Conservation (phyloP, 164 flowering plant species). For the Cinnamomum chago region DNA sequence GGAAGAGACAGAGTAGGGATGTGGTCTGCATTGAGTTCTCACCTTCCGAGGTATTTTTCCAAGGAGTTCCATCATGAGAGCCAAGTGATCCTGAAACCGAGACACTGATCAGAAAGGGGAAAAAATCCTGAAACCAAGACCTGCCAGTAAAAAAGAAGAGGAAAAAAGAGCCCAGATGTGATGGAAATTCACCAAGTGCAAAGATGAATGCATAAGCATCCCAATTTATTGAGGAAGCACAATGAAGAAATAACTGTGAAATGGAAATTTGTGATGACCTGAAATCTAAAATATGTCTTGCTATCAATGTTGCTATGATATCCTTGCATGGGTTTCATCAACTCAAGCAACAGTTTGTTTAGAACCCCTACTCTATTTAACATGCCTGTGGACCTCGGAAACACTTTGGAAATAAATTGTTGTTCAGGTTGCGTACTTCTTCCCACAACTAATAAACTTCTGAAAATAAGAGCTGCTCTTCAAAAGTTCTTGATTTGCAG, state of each 20-base stretch:
- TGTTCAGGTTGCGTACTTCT: background rate
- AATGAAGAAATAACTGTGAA: background rate
- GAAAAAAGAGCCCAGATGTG: background rate
- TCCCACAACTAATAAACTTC: background rate
- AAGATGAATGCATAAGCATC: background rate
- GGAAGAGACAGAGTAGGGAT: background rate
- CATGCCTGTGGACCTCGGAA: background rate
- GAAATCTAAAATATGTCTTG: background rate
- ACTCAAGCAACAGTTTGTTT: background rate
- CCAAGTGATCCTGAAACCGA: slow-evolving; percentile 84
- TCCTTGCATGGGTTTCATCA: background rate
- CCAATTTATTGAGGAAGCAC: background rate
- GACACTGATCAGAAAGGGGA: background rate
- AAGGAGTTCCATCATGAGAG: slow-evolving; percentile 93
- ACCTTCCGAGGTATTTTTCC: slow-evolving; percentile 98
- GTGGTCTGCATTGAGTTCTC: slow-evolving; percentile 3
- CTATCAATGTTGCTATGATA: background rate
- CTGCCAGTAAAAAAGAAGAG: background rate
- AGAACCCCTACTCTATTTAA: background rate
- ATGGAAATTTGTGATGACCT: no score
- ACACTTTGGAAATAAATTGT: background rate
- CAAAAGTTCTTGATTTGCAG: background rate
- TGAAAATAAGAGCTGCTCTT: background rate
- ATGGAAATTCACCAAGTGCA: background rate
- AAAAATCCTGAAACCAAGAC: background rate